Conservation (phyloP, 495 filamentous ascomycete genomes). For the Lophium mytilinum region DNA sequence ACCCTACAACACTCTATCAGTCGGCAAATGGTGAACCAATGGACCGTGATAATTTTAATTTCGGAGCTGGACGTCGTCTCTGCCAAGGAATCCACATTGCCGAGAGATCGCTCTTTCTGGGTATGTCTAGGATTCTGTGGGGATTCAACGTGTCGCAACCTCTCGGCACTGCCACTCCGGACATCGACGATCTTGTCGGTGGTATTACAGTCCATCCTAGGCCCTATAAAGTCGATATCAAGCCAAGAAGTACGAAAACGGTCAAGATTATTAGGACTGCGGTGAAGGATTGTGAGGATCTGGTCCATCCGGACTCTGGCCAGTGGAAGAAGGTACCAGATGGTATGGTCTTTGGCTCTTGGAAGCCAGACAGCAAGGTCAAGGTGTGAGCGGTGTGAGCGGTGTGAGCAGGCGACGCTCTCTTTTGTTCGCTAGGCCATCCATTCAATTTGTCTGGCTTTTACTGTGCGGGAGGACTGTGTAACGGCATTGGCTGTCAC, state of each 20-base stretch:
- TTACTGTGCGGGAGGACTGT: neutral
- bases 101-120: constrained; percentile 9
- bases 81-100: constrained; percentile 19
- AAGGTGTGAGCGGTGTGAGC: neutral
- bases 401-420: neutral
- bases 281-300: neutral
- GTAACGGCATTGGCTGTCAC: too few relatives aligned
- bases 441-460: neutral
- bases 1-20: constrained; percentile 1
- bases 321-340: constrained; percentile 7
- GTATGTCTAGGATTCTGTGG: constrained; percentile 12
- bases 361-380: neutral
- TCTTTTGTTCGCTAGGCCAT: neutral
- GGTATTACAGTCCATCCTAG: constrained; percentile 4
- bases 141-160: constrained; percentile 7
- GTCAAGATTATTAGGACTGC: neutral
- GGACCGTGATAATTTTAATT: constrained; percentile 8
- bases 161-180: neutral
- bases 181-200: neutral
- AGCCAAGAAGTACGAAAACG: neutral
- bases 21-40: neutral
- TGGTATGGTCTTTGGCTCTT: neutral
- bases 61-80: constrained; percentile 15
- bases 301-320: neutral
- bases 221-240: neutral